Evolutionary conservation across 345 rosid genomes (phyloP), one percentile per base, ranked within the genome.

Genomic region (Pugionium dolabratum): DNA sequence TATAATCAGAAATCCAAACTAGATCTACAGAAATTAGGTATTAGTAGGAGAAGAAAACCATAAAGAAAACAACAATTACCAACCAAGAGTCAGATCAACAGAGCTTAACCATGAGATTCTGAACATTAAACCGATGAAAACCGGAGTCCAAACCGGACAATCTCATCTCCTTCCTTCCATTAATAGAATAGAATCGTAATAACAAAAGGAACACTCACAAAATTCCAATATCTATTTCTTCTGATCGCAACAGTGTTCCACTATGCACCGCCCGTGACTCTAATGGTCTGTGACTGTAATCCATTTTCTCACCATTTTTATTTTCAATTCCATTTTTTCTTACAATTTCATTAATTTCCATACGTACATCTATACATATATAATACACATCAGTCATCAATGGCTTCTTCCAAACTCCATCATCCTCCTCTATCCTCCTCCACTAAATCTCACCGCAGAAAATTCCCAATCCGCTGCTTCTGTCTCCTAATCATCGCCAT

Each of bases 221-320:
- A 74, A 74, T 0, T 61, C 78, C 78, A 62, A 61, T 41, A 46
- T 44, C 51, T 1, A n/a, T 62, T 31, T 46, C 53, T 39, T 18
- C 62, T 68, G 64, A 62, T 74, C 72, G 48, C 42, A 29, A 55
- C 42, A 74, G 74, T 68, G 68, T 57, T 64, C 72, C 60, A 63
- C 72, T 69, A 70, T 6, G 52, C 29, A 7, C 65, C 62, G 7
- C 72, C 74, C 78, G 78, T 75, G 78, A 75, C 65, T 58, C 61
- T 63, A 58, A 70, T 75, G 78, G 66, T 62, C 65, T 56, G 49
- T 64, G 74, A 55, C 74, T 68, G 70, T 59, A 70, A 58, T 69
- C 61, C 69, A 62, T 54, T 5, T 45, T 65, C 7, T 5, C 18
- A 0, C 18, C 9, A 36, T 36, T 25, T 48, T 45, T 31, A 4